Percentiles rank a stretch among this genome's conserved stretches.
Conservation (phyloP, 2,329 filamentous ascomycete genomes). For the Colletotrichum agaves region DNA sequence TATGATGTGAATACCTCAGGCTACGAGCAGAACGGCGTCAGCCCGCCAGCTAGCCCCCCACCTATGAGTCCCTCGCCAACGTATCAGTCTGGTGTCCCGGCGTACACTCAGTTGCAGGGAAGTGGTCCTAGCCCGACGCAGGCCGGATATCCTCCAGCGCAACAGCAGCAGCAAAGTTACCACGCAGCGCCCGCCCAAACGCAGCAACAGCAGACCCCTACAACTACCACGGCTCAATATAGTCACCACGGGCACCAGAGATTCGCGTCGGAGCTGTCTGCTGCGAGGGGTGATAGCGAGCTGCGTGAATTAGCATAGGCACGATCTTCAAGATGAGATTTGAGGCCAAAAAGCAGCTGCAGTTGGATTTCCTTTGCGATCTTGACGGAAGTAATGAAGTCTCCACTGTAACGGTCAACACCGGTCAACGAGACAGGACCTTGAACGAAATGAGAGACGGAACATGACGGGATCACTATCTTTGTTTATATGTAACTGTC, state of each 20-base stretch:
- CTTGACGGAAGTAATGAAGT: too few species aligned
- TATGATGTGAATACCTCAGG: constrained; percentile 28
- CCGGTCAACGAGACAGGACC: not conserved
- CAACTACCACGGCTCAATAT: not conserved
- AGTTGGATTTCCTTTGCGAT: not conserved
- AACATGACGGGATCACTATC: constrained; percentile 2
- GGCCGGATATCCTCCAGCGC: constrained; percentile 8
- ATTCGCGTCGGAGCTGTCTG: constrained; percentile 44
- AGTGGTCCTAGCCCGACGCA: constrained; percentile 11
- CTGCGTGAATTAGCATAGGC: constrained; percentile 46
- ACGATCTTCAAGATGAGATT: not conserved
- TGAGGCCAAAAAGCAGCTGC: not conserved
- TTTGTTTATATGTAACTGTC: constrained; percentile 23
- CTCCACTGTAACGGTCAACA: not conserved
- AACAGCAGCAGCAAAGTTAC: constrained; percentile 14
- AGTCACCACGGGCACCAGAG: constrained; percentile 19
- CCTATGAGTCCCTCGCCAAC: constrained; percentile 30
- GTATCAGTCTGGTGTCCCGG: constrained; percentile 31
- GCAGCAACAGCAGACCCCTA: constrained; percentile 15
- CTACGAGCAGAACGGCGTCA: constrained; percentile 38
- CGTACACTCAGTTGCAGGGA: constrained; percentile 8
- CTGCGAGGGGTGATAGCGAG: constrained; percentile 45
- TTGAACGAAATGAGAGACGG: not conserved
- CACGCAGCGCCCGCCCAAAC: constrained; percentile 2
- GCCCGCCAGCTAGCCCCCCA: constrained; percentile 40